Percentiles rank a stretch among this genome's conserved stretches.
Evolutionary conservation across 1,284 basidiomycete genomes (phyloP).

Genomic region (Tilletia indica): DNA sequence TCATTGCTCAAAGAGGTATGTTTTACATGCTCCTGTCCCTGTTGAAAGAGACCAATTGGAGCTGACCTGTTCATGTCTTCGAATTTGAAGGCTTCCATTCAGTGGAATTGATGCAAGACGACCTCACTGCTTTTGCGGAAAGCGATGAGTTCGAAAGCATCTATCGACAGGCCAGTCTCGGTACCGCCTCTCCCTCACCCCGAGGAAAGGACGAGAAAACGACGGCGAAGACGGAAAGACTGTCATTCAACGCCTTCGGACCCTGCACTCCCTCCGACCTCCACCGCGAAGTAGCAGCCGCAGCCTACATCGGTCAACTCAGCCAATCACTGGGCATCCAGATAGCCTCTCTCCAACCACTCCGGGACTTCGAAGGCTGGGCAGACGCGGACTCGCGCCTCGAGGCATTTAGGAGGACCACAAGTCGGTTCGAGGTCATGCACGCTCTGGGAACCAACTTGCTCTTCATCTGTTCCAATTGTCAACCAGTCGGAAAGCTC

Average conservation of each 20-base stretch:
- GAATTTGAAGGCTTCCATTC: slow-evolving; percentile 41
- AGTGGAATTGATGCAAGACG: slow-evolving; percentile 56
- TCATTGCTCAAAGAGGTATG: slow-evolving; percentile 5
- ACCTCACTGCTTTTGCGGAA: slow-evolving; percentile 50
- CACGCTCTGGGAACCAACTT: slow-evolving; percentile 41
- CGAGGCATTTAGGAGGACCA: slow-evolving; percentile 28
- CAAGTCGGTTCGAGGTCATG: slow-evolving; percentile 42
- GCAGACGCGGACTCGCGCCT: slow-evolving; percentile 24
- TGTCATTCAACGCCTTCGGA: slow-evolving; percentile 34
- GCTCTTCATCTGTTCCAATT: slow-evolving; percentile 45
- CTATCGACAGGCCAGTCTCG: slow-evolving; percentile 58
- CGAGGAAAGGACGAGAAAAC: background rate
- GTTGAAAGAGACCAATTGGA: background rate
- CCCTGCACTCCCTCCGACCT: slow-evolving; percentile 30
- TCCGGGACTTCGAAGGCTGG: slow-evolving; percentile 56
- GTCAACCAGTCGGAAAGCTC: slow-evolving; percentile 33
- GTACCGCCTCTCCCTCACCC: slow-evolving; percentile 46
- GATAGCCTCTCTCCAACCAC: slow-evolving; percentile 56
- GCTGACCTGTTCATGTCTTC: background rate
- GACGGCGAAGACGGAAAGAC: background rate
- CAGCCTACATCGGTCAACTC: slow-evolving; percentile 40
- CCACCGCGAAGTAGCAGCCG: slow-evolving; percentile 41
- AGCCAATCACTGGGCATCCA: slow-evolving; percentile 38
- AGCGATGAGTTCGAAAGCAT: slow-evolving; percentile 35
- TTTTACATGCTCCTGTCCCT: background rate